A percentile compares a stretch with the other conserved stretches of the same genome.
Conservation (phyloP, 2,329 filamentous ascomycete species). For the Fusarium sp. region DNA sequence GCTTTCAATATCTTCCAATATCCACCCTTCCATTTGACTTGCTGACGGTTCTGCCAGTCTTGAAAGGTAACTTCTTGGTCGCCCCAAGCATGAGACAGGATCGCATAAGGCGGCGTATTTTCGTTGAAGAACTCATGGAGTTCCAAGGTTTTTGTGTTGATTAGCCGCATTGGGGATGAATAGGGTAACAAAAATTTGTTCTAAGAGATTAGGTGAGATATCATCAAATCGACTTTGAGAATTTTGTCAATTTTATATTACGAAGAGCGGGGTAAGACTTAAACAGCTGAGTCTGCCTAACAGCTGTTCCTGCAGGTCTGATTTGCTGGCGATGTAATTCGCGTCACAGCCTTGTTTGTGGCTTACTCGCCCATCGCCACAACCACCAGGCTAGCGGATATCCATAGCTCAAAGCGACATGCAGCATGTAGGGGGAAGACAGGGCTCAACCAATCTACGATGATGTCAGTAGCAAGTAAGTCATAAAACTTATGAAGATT, state of each 20-base stretch:
- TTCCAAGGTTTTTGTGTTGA: rapidly evolving
- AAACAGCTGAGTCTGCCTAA: background rate
- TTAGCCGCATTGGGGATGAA: background rate
- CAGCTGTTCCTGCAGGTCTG: background rate
- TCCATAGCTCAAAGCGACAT: background rate
- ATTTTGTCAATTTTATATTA: background rate
- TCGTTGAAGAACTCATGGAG: background rate
- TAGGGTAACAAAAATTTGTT: rapidly evolving
- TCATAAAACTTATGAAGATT: background rate
- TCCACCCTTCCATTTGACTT: rapidly evolving
- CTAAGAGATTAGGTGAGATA: too few species aligned
- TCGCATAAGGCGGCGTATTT: background rate
- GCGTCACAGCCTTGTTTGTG: background rate
- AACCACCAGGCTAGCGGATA: background rate
- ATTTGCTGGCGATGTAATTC: background rate
- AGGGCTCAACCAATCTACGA: background rate
- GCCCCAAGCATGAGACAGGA: background rate
- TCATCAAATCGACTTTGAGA: background rate
- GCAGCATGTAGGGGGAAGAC: background rate
- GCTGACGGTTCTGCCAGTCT: background rate
- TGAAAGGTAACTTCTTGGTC: background rate
- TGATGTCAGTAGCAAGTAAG: too few species aligned
- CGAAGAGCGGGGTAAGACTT: background rate
- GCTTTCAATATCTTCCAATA: rapidly evolving
- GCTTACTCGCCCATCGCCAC: background rate